Evolutionary conservation across 1,284 basidiomycete species (phyloP), one percentile per base, ranked within the genome.

Genomic region (Paramarasmius palmivorus): DNA sequence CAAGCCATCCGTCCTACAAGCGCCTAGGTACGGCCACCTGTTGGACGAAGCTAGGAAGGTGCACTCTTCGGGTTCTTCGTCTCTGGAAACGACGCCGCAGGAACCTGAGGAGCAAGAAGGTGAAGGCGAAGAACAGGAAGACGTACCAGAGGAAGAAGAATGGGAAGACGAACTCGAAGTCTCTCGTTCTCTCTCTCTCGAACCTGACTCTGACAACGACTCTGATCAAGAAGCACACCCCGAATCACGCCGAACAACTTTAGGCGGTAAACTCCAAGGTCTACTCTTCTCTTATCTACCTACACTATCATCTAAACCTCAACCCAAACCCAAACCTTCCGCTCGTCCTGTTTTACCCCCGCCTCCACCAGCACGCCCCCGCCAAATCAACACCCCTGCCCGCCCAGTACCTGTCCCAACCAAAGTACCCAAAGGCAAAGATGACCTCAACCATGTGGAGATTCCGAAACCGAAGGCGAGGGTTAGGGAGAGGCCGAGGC

Each of bases 221-320:
- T 26, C 3, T 26, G 19, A 19, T 32, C 25, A 26, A 19, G 14
- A 17, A 17, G 42, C 39, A 5, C 19, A 15, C 22, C 15, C 54
- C 9, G 22, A 39, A 39, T 58, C 40, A 58, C 55, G 34, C 57
- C 65, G 38, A 44, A 61, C 25, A 68, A 69, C 55, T 6, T 42
- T 77, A 29, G 67, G 72, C 19, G 73, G 65, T 26, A 72, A 73
- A 23, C 66, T 78, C 50, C 83, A 75, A 57, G 79, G 81, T 3
- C 75, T 83, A 61, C 61, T 86, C 44, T 82, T 76, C 59, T 86
- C 83, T 5, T 86, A 84, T 62, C 74, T 86, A n/a, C 81, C 83
- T 20, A 73, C 71, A 1, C 63, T 77, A 10, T 71, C 76, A 38
- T 58, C 53, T 40, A 54, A 44, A 47, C 54, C 46, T 19, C 55